Conservation (phyloP, 495 filamentous ascomycete species). For the Thermothielavioides terrestris region DNA sequence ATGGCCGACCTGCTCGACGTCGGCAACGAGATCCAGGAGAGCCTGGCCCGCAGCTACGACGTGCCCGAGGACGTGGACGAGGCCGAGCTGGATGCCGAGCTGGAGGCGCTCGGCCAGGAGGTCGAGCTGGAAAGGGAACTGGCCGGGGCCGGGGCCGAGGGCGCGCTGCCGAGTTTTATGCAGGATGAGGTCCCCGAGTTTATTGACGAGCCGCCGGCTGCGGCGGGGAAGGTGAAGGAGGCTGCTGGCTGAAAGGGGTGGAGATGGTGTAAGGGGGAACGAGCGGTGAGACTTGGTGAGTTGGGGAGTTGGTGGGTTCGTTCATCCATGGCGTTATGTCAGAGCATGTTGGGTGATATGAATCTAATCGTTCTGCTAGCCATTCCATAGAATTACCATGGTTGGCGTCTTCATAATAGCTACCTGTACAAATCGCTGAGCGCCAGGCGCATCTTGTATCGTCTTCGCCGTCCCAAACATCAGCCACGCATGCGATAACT, state of each 20-base stretch:
- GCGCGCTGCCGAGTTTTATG: constrained; percentile 72
- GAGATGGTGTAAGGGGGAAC: not conserved
- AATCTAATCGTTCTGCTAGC: too few species aligned
- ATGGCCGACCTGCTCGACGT: constrained; percentile 98
- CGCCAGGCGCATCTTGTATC: too few species aligned
- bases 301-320: not conserved
- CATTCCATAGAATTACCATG: too few species aligned
- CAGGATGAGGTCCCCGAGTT: constrained; percentile 78
- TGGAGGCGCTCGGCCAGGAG: constrained; percentile 90
- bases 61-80: constrained; percentile 97
- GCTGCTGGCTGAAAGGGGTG: constrained; percentile 44
- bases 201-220: constrained; percentile 70
- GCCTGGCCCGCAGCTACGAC: constrained; percentile 86
- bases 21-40: constrained; percentile 97
- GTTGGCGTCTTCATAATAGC: too few species aligned
- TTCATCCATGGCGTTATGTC: too few species aligned
- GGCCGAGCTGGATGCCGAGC: constrained; percentile 90
- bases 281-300: not conserved
- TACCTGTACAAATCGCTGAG: too few species aligned
- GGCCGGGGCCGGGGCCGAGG: constrained; percentile 40
- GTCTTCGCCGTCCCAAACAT: too few species aligned
- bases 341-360: too few species aligned
- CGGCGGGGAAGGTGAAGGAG: constrained; percentile 67
- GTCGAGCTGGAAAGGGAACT: constrained; percentile 60
- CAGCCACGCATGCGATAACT: too few species aligned